phyloP scores from a whole-genome alignment of 441 rosid species.

The Kokia cookei region DNA sequence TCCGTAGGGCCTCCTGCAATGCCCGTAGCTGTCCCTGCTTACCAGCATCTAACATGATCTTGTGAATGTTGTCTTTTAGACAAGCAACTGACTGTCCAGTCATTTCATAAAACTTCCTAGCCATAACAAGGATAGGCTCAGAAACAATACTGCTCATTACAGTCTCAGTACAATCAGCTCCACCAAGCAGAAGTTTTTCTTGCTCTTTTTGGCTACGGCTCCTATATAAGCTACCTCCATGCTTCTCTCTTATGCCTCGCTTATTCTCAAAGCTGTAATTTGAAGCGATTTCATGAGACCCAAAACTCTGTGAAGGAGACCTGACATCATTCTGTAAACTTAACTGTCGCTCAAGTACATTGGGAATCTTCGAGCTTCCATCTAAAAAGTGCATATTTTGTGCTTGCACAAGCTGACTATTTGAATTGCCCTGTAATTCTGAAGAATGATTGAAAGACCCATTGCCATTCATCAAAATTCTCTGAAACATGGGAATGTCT shows the following conservation, averaged over 20 bases:
- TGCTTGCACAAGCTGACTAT: conserved; percentile 42
- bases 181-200: conserved; percentile 43
- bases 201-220: conserved; percentile 58
- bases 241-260: conserved; percentile 45
- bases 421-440: conserved; percentile 38
- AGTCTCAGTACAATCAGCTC: conserved; percentile 68
- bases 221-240: conserved; percentile 27
- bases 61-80: conserved; percentile 67
- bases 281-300: conserved; percentile 57
- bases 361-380: conserved; percentile 52
- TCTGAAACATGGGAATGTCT: conserved; percentile 58
- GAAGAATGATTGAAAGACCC: conserved; percentile 46
- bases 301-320: conserved; percentile 61
- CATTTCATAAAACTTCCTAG: conserved; percentile 81
- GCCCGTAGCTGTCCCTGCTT: conserved; percentile 49
- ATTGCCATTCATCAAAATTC: conserved; percentile 62
- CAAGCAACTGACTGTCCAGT: conserved; percentile 48
- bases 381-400: conserved; percentile 32
- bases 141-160: conserved; percentile 59
- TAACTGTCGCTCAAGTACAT: conserved; percentile 65
- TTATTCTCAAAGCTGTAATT: conserved; percentile 61
- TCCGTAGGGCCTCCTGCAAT: conserved; percentile 51
- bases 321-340: conserved; percentile 61
- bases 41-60: conserved; percentile 60
- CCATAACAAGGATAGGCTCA: conserved; percentile 72